A percentile compares a stretch with the other conserved stretches of the same genome.
phyloP scores from a whole-genome alignment of 2,329 filamentous ascomycete species.

The Xylaria sp. region DNA sequence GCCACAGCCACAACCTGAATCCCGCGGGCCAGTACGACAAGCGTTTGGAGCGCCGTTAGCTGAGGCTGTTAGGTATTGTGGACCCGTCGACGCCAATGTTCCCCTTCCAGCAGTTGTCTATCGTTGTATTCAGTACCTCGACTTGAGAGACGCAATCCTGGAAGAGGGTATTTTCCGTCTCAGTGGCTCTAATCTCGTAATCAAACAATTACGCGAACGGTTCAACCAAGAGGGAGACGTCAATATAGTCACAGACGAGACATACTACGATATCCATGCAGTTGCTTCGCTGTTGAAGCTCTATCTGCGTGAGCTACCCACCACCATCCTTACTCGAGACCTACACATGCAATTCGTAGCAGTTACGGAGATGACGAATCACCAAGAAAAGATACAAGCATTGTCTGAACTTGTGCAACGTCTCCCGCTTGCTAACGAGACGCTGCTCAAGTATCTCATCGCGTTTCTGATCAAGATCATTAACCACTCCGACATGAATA shows the following conservation, averaged over 20 bases:
- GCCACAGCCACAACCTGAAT: constrained; percentile 48
- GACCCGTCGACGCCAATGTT: constrained; percentile 73
- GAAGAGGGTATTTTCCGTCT: constrained; percentile 98
- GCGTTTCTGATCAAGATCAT: constrained; percentile 91
- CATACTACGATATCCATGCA: constrained; percentile 94
- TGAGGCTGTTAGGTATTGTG: constrained; percentile 84
- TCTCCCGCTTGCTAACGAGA: constrained; percentile 80
- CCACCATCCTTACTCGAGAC: constrained; percentile 88
- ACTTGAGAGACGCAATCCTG: constrained; percentile 76
- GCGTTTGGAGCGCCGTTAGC: constrained; percentile 86
- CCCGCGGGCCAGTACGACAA: constrained; percentile 63
- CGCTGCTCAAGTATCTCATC: constrained; percentile 82
- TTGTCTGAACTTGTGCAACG: constrained; percentile 80
- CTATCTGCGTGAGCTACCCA: constrained; percentile 90
- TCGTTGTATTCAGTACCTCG: constrained; percentile 91
- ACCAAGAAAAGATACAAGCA: constrained; percentile 75
- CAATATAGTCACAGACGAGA: constrained; percentile 79
- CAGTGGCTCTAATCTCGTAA: constrained; percentile 94
- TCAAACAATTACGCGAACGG: constrained; percentile 86
- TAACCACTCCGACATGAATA: constrained; percentile 87
- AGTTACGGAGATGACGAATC: constrained; percentile 78
- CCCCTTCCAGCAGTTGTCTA: constrained; percentile 92
- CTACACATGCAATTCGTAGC: constrained; percentile 87
- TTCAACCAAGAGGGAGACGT: constrained; percentile 95
- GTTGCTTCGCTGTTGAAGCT: constrained; percentile 93